phyloP scores from a whole-genome alignment of 2,329 filamentous ascomycete species.

The Chrysosporium keratinophilum region DNA sequence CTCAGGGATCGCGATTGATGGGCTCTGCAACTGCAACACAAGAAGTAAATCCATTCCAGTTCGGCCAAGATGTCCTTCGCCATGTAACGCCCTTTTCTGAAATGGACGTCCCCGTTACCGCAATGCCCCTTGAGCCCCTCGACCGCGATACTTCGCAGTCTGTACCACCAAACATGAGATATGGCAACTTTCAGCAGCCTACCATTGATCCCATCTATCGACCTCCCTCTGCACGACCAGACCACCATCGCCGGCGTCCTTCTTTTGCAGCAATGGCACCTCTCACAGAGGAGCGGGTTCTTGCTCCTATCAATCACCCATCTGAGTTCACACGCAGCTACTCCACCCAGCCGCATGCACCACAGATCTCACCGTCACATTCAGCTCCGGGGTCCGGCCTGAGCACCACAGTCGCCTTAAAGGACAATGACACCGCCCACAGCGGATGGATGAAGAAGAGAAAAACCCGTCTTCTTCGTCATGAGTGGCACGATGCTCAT shows the following conservation, averaged over 20 bases:
- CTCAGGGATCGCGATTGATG: conserved; percentile 17
- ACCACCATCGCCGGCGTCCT: conserved; percentile 26
- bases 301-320: conserved; percentile 26
- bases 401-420: conserved; percentile 21
- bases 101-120: conserved; percentile 75
- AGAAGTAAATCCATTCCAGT: conserved; percentile 34
- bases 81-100: conserved; percentile 69
- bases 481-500: conserved; percentile 89
- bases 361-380: not conserved
- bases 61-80: conserved; percentile 46
- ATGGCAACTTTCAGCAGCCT: conserved; percentile 40
- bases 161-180: conserved; percentile 88
- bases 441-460: conserved; percentile 91
- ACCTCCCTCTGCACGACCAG: conserved; percentile 32
- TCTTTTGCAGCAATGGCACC: conserved; percentile 22
- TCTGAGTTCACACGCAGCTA: conserved; percentile 21
- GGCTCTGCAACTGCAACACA: conserved; percentile 37
- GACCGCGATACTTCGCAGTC: conserved; percentile 75
- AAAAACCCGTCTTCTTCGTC: conserved; percentile 74
- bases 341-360: not conserved
- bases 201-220: conserved; percentile 38
- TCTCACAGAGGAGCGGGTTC: conserved; percentile 21
- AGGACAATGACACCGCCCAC: conserved; percentile 49
- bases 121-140: conserved; percentile 59
- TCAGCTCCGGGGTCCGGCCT: not conserved